Evolutionary conservation across 306 rosid genomes (phyloP).

Genomic region (Lablab purpureus): DNA sequence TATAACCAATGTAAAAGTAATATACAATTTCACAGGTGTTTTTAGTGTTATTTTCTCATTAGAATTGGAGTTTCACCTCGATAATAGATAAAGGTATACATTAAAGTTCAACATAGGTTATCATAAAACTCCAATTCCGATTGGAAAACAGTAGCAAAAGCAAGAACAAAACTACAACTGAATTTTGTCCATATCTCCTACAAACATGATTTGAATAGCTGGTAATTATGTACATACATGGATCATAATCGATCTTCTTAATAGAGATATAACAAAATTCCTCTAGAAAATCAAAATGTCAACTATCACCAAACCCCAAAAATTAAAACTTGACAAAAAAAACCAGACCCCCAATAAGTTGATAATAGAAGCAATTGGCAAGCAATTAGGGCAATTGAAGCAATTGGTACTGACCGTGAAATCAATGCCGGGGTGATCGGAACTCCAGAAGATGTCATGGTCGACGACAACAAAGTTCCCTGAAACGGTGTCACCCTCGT

Average conservation of each 20-base stretch:
- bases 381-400: constrained; percentile 1
- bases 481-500: constrained; percentile 81
- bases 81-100: neutral
- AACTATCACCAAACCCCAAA: neutral
- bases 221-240: neutral
- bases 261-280: constrained; percentile 10
- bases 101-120: neutral
- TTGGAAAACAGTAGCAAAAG: neutral
- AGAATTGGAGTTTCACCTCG: neutral
- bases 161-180: neutral
- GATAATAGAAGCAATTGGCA: constrained; percentile 18
- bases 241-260: neutral
- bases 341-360: neutral
- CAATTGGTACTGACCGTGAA: constrained; percentile 59
- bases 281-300: constrained; percentile 27
- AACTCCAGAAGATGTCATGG: constrained; percentile 92
- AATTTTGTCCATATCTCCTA: neutral
- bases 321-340: neutral
- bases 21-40: neutral
- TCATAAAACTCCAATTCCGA: neutral
- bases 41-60: neutral
- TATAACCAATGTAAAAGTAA: neutral
- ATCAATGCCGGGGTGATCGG: constrained; percentile 97
- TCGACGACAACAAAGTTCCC: constrained; percentile 97
- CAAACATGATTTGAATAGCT: neutral